Percentiles rank a stretch among this genome's conserved stretches.
These are phyloP conservation scores for Aspergillus phoenicis DNA, from an alignment of 2,329 filamentous ascomycete species.

Conservation along the genomic window DNA sequence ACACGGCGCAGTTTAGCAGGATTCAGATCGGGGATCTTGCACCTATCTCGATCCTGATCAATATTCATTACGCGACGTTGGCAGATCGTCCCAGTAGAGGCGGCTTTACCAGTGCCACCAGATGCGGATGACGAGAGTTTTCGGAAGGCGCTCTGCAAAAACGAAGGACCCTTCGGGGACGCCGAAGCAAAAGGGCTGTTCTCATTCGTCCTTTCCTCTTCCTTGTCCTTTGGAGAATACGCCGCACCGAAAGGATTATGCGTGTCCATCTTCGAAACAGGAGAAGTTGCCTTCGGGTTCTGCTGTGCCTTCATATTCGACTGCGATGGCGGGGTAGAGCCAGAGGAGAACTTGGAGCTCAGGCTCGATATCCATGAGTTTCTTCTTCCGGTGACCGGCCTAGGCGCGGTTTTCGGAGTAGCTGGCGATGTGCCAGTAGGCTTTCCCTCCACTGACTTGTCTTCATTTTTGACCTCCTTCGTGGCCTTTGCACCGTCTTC, in stretches of 20 bases:
- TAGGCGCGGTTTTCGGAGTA: constrained; percentile 31
- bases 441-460: constrained; percentile 28
- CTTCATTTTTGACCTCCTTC: constrained; percentile 22
- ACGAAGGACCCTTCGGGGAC: constrained; percentile 71
- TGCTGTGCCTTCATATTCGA: constrained; percentile 35
- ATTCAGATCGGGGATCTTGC: constrained; percentile 75
- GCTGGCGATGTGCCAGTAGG: constrained; percentile 23
- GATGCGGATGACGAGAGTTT: constrained; percentile 72
- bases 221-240: constrained; percentile 45
- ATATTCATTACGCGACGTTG: constrained; percentile 83
- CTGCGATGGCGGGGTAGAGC: constrained; percentile 45
- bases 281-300: constrained; percentile 35
- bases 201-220: constrained; percentile 45
- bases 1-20: constrained; percentile 81
- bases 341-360: constrained; percentile 84
- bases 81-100: constrained; percentile 69
- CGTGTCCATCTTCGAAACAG: constrained; percentile 38
- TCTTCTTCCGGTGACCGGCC: constrained; percentile 55
- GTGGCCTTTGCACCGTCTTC: constrained; percentile 19
- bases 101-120: constrained; percentile 54
- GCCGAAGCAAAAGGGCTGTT: constrained; percentile 55
- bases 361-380: constrained; percentile 93
- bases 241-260: constrained; percentile 51
- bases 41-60: constrained; percentile 76
- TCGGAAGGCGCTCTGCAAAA: constrained; percentile 79